These are phyloP conservation scores for Solanum bulbocastanum DNA, from an alignment of 257 asterid genomes.

Conservation along the genomic window DNA sequence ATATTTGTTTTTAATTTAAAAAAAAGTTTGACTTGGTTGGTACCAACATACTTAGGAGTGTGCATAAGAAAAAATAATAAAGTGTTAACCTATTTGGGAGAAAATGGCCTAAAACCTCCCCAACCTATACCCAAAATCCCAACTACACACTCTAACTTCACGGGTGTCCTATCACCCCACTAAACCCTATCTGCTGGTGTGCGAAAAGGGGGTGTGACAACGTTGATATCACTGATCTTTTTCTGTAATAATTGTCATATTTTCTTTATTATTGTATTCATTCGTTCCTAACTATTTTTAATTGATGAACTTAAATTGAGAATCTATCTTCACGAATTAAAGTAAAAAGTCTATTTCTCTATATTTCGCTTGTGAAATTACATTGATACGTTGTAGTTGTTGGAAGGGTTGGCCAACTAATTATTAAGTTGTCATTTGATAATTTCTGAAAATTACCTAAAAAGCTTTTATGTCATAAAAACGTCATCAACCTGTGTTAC, in stretches of 20 bases:
- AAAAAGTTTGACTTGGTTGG: too few relatives aligned
- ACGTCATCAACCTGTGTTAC: not conserved
- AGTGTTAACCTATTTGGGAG: too few relatives aligned
- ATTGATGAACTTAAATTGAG: not conserved
- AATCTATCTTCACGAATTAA: not conserved
- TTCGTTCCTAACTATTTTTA: not conserved
- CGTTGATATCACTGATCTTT: not conserved
- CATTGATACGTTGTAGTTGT: not conserved
- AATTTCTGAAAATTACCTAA: not conserved
- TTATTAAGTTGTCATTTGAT: not conserved
- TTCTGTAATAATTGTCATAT: not conserved
- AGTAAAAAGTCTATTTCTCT: accelerated
- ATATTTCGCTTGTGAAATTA: not conserved
- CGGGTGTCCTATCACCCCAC: too few relatives aligned
- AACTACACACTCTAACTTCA: too few relatives aligned
- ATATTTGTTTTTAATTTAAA: too few relatives aligned
- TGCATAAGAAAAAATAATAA: too few relatives aligned
- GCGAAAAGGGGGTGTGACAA: too few relatives aligned
- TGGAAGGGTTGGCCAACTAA: not conserved
- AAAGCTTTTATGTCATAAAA: not conserved
- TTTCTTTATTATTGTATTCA: not conserved
- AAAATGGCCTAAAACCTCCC: too few relatives aligned
- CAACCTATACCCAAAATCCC: too few relatives aligned
- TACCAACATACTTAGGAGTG: too few relatives aligned
- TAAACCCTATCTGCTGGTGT: too few relatives aligned